A percentile compares a stretch with the other conserved stretches of the same genome.
Conservation (phyloP, 2,329 filamentous ascomycete genomes). For the Claviceps sp. region DNA sequence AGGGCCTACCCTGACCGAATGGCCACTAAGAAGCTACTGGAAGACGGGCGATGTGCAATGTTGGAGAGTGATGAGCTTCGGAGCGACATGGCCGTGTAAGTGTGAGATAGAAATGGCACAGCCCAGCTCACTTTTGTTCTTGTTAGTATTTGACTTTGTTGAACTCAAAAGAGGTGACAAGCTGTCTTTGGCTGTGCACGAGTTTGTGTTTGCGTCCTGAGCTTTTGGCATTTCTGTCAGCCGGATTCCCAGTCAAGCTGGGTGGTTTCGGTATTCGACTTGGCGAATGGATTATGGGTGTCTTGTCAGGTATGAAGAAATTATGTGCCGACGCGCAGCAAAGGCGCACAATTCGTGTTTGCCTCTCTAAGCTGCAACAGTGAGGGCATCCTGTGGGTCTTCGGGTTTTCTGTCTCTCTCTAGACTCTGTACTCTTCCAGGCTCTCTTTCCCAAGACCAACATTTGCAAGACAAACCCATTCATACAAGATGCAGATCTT, state of each 20-base stretch:
- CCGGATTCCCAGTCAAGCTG: not conserved
- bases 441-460: too few species aligned
- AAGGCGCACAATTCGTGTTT: too few species aligned
- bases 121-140: not conserved
- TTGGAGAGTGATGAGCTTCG: conserved; percentile 9
- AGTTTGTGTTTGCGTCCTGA: not conserved
- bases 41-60: conserved; percentile 16
- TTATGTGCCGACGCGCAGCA: too few species aligned
- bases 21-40: conserved; percentile 25
- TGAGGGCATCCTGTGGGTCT: too few species aligned
- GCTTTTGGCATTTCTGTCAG: not conserved
- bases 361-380: too few species aligned
- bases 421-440: too few species aligned
- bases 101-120: not conserved
- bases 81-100: conserved; percentile 11
- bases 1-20: conserved; percentile 34
- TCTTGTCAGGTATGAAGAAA: not conserved
- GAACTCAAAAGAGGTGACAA: not conserved
- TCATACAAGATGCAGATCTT: too few species aligned
- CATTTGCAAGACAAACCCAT: too few species aligned
- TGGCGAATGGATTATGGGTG: not conserved
- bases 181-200: not conserved
- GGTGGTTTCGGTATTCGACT: not conserved
- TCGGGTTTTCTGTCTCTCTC: too few species aligned
- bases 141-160: not conserved